Conservation (phyloP, 805 yeast genomes). For the Kurtzmaniella cleridarum region DNA sequence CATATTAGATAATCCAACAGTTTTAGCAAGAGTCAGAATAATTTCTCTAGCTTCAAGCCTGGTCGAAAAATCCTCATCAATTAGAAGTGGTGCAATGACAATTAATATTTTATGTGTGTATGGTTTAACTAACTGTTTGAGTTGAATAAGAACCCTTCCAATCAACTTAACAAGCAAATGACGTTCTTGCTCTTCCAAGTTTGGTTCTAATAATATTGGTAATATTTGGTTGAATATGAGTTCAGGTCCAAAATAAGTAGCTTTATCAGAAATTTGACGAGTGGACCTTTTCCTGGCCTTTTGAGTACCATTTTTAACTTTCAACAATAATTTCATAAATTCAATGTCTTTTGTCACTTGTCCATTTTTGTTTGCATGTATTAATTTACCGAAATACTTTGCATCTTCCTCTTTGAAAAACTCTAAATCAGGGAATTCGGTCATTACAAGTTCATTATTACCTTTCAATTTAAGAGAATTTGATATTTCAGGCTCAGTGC, state of each 20-base stretch:
- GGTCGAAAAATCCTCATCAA: constrained; percentile 73
- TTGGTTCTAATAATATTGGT: constrained; percentile 68
- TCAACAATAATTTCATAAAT: constrained; percentile 58
- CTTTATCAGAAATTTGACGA: constrained; percentile 58
- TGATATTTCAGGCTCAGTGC: constrained; percentile 15
- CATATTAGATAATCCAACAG: constrained; percentile 78
- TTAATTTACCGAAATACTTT: constrained; percentile 61
- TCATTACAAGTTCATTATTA: constrained; percentile 7
- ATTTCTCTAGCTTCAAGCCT: constrained; percentile 77
- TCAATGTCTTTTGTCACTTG: constrained; percentile 6
- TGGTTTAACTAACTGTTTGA: constrained; percentile 65
- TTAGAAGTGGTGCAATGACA: constrained; percentile 72
- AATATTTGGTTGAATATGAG: constrained; percentile 63
- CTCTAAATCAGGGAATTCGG: constrained; percentile 61
- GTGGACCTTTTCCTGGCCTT: constrained; percentile 62
- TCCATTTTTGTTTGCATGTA: constrained; percentile 12
- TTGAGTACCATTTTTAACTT: constrained; percentile 76
- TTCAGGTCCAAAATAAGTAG: constrained; percentile 63
- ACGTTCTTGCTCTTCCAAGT: constrained; percentile 75
- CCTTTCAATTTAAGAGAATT: neutral
- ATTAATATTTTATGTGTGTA: constrained; percentile 65
- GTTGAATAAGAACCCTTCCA: constrained; percentile 59
- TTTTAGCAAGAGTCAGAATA: constrained; percentile 65
- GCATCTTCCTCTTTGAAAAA: constrained; percentile 68
- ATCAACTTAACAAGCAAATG: constrained; percentile 74